These are phyloP conservation scores for Gnetum montanum DNA, from an alignment of 75 land plant genomes.

Conservation along the genomic window DNA sequence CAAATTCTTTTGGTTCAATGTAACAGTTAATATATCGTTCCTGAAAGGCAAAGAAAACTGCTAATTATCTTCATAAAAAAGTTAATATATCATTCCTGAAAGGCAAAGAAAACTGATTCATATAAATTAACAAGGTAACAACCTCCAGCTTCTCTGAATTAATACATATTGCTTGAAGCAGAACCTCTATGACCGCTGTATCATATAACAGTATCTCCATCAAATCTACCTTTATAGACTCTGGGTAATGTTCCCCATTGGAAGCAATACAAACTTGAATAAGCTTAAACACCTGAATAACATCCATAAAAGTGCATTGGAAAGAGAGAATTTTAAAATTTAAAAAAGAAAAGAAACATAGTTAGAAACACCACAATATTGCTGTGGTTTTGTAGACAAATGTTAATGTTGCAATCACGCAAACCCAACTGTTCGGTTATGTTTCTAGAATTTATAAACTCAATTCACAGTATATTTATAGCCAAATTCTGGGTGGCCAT, in stretches of 20 bases:
- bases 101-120: background rate
- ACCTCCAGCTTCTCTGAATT: slow-evolving; percentile 57
- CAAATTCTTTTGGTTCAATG: slow-evolving; percentile 42
- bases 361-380: too few relatives aligned
- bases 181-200: slow-evolving; percentile 48
- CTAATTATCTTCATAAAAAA: background rate
- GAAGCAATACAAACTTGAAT: slow-evolving; percentile 26
- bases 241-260: background rate
- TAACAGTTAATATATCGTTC: slow-evolving; percentile 34
- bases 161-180: slow-evolving; percentile 51
- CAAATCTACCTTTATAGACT: slow-evolving; percentile 23
- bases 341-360: too few relatives aligned
- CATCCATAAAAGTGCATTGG: too few relatives aligned
- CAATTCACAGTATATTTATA: too few relatives aligned
- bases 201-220: slow-evolving; percentile 48
- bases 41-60: slow-evolving; percentile 13
- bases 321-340: too few relatives aligned
- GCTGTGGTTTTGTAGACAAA: too few relatives aligned
- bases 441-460: too few relatives aligned
- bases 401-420: too few relatives aligned
- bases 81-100: slow-evolving; percentile 40
- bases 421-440: too few relatives aligned
- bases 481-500: too few relatives aligned
- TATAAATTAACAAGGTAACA: too few relatives aligned
- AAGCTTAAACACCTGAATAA: slow-evolving; percentile 54